A percentile compares a stretch with the other conserved stretches of the same genome.
Evolutionary conservation across 371 early-diverging fungal species (phyloP).

Genomic region (Mortierella sp.): DNA sequence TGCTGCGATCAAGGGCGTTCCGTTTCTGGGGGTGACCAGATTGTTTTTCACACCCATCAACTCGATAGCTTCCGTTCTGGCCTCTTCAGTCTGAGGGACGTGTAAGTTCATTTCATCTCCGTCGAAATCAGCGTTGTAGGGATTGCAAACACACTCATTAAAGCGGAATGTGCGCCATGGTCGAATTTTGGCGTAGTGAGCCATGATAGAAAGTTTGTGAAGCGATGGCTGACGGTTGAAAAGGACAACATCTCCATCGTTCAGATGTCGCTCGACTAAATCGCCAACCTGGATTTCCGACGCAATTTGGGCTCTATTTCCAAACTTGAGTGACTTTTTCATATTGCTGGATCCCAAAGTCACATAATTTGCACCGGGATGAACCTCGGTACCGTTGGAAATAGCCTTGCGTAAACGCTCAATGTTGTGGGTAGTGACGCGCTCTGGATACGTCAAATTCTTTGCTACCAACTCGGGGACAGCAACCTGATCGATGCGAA

Average conservation of each 20-base stretch:
- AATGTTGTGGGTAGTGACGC: conserved; percentile 92
- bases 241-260: conserved; percentile 97
- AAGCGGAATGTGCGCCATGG: conserved; percentile 99
- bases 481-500: conserved; percentile 98
- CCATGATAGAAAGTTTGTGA: conserved; percentile 99
- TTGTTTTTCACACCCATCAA: conserved; percentile 99
- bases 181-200: conserved; percentile 95
- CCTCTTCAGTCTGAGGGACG: conserved; percentile 99
- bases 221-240: conserved; percentile 99
- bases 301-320: conserved; percentile 79
- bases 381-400: conserved; percentile 91
- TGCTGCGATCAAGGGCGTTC: conserved; percentile 98
- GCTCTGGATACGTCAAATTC: conserved; percentile 97
- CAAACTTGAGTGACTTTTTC: conserved; percentile 81
- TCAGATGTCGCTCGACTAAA: conserved; percentile 97
- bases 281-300: conserved; percentile 91
- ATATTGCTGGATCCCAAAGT: conserved; percentile 60
- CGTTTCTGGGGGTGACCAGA: conserved; percentile 98
- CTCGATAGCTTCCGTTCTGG: conserved; percentile 97
- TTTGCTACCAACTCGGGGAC: conserved; percentile 98
- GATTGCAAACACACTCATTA: conserved; percentile 99
- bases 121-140: conserved; percentile 99
- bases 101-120: conserved; percentile 99
- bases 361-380: conserved; percentile 98
- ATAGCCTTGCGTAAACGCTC: conserved; percentile 84